Conservation (phyloP, 176 grass and related monocot species). For the Hyparrhenia diplandra region DNA sequence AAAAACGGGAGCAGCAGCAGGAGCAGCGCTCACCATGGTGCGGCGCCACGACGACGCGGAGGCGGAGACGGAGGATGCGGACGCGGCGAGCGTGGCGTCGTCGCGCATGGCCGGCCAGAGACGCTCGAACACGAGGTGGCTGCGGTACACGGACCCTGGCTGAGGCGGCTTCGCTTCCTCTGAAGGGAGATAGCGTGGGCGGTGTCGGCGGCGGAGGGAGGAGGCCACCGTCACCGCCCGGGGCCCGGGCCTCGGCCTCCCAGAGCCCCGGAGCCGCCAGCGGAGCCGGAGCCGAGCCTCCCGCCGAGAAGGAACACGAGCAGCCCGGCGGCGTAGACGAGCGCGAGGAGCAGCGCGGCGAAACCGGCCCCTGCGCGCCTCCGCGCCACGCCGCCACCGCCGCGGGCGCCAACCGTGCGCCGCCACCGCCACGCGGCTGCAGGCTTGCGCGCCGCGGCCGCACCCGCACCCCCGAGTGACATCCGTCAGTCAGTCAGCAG, state of each 20-base stretch:
- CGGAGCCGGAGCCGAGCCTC: background rate
- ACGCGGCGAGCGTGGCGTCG: conserved; percentile 5
- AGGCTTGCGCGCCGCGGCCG: conserved; percentile 8
- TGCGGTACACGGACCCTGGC: conserved; percentile 74
- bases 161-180: background rate
- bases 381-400: background rate
- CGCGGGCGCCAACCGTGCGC: background rate
- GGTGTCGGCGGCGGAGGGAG: background rate
- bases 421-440: conserved; percentile 4
- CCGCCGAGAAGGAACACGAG: conserved; percentile 45
- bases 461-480: too few relatives aligned
- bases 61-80: conserved; percentile 12
- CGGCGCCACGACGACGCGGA: conserved; percentile 28
- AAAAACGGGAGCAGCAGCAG: background rate
- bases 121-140: conserved; percentile 67
- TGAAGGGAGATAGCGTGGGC: background rate
- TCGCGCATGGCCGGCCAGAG: conserved; percentile 79
- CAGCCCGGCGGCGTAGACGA: conserved; percentile 53
- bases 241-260: background rate
- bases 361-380: conserved; percentile 38
- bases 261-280: background rate
- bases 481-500: background rate
- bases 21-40: conserved; percentile 33
- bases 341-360: conserved; percentile 48
- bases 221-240: conserved; percentile 7